Percentiles rank a stretch among this genome's conserved stretches.
Evolutionary conservation across 106 monocot species (phyloP).

Genomic region (Vanilla planifolia): DNA sequence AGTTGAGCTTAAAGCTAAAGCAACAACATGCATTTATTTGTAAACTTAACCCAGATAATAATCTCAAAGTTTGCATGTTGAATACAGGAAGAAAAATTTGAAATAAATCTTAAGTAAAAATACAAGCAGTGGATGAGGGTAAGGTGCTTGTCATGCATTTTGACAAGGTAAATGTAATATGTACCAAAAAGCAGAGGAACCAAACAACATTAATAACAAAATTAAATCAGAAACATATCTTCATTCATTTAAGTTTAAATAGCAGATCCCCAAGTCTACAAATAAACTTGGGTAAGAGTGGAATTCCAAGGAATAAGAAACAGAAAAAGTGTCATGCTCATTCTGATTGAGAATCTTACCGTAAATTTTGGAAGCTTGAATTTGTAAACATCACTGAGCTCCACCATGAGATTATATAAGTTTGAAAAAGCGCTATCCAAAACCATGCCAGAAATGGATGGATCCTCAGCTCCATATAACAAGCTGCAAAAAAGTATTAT

Average conservation of each 20-base stretch:
- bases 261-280: background rate
- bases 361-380: conserved; percentile 96
- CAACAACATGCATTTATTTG: too few species aligned
- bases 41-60: too few species aligned
- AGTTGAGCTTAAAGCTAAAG: too few species aligned
- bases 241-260: background rate
- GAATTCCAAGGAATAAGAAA: background rate
- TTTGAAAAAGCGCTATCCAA: conserved; percentile 96
- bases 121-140: too few species aligned
- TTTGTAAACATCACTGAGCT: conserved; percentile 94
- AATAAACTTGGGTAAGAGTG: background rate
- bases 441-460: conserved; percentile 95
- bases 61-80: too few species aligned
- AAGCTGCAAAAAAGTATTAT: conserved; percentile 47
- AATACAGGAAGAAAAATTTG: too few species aligned
- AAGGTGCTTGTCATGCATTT: too few species aligned
- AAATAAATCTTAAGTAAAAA: too few species aligned
- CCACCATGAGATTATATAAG: conserved; percentile 91
- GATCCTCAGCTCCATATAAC: conserved; percentile 98
- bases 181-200: too few species aligned
- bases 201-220: too few species aligned
- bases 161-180: too few species aligned
- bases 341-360: conserved; percentile 25
- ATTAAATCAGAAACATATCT: too few species aligned
- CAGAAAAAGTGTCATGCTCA: background rate